Evolutionary conservation across 163 green algal species (phyloP).

Genomic region (Chlamydomonas reinhardtii): DNA sequence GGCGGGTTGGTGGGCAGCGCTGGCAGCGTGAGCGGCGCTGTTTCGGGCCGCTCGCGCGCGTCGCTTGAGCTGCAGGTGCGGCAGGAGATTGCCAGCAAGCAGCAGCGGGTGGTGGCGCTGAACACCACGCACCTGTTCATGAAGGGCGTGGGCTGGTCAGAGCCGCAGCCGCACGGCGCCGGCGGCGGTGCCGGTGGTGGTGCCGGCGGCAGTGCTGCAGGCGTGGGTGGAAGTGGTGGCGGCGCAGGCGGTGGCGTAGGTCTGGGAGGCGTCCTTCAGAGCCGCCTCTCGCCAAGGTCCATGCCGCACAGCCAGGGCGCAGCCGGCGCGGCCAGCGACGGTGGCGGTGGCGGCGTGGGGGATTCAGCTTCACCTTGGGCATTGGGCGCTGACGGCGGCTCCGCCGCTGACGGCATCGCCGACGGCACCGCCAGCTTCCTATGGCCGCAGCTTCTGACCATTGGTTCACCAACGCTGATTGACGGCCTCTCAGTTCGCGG

Average conservation of each 20-base stretch:
- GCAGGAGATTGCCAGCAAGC: conserved; percentile 39
- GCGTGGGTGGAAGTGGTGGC: neutral
- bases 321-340: no score
- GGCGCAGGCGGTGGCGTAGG: no score
- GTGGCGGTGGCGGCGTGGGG: no score
- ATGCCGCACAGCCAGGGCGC: neutral
- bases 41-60: neutral
- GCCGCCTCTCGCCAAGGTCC: neutral
- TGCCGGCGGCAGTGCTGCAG: neutral
- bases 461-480: conserved; percentile 32
- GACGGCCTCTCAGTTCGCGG: neutral
- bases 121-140: conserved; percentile 40
- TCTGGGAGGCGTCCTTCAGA: no score
- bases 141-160: conserved; percentile 44
- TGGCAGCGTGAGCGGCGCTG: neutral
- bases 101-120: conserved; percentile 36
- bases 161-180: neutral
- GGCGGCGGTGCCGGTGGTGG: neutral
- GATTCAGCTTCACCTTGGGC: neutral
- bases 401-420: neutral
- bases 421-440: neutral
- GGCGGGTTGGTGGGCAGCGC: neutral
- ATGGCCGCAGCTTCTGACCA: conserved; percentile 42
- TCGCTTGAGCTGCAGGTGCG: conserved; percentile 17
- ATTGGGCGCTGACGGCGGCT: neutral